Conservation (phyloP, 2,329 filamentous ascomycete species). For the Lachnellula cervina region DNA sequence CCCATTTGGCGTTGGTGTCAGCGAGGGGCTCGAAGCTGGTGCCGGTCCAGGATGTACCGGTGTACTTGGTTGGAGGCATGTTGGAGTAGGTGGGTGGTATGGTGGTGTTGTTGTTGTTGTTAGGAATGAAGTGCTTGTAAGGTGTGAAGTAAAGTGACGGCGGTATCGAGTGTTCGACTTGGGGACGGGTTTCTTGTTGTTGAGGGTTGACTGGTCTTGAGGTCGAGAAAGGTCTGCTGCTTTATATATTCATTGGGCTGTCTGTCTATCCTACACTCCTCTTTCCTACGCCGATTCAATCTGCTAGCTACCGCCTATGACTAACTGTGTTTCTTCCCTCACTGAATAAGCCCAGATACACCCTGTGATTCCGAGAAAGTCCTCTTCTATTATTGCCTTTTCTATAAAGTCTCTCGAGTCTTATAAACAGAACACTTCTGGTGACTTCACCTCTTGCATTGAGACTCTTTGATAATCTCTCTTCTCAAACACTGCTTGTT, state of each 20-base stretch:
- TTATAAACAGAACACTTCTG: background rate
- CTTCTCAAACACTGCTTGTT: background rate
- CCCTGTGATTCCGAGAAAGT: background rate
- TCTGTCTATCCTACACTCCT: background rate
- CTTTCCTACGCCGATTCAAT: background rate
- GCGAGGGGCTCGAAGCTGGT: background rate
- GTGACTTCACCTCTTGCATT: background rate
- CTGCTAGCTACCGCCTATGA: background rate
- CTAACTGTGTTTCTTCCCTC: background rate
- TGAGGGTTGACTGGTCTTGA: too few species aligned
- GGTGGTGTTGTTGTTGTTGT: too few species aligned
- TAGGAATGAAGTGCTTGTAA: too few species aligned
- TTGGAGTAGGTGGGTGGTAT: background rate
- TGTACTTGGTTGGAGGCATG: background rate
- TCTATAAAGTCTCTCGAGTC: background rate
- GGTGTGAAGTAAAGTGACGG: too few species aligned
- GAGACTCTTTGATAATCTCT: background rate
- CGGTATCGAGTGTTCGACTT: too few species aligned
- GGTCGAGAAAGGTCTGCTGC: too few species aligned
- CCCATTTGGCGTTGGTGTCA: background rate
- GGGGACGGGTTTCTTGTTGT: too few species aligned
- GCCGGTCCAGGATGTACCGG: background rate
- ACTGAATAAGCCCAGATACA: background rate
- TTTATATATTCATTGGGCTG: too few species aligned
- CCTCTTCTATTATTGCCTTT: background rate